Conservation (phyloP, 1,284 basidiomycete species). For the Rhodotorula mucilaginosa region DNA sequence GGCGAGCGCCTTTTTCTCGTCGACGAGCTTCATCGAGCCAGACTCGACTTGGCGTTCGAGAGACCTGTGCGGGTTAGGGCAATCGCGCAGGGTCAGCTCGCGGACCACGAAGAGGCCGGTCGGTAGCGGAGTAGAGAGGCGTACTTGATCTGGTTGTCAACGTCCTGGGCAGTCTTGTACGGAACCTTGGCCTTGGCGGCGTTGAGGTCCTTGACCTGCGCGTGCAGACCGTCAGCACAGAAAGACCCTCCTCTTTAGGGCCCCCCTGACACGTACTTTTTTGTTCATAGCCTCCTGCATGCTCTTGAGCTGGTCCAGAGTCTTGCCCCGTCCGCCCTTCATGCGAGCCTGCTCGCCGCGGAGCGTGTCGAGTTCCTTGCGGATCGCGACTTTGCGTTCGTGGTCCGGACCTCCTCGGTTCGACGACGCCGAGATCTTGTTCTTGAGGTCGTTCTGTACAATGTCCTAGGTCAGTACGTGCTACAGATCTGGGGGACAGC, state of each 20-base stretch:
- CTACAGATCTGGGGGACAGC: too few species aligned
- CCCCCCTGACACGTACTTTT: constrained; percentile 60
- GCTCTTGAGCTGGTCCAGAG: constrained; percentile 76
- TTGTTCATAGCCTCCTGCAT: constrained; percentile 77
- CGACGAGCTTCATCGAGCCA: constrained; percentile 86
- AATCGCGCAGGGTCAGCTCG: neutral
- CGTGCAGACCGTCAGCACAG: too few species aligned
- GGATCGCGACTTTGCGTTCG: constrained; percentile 64
- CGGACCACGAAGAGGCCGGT: too few species aligned
- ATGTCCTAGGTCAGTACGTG: neutral
- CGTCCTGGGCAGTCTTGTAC: constrained; percentile 83
- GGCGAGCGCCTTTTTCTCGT: constrained; percentile 89
- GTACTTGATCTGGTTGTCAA: constrained; percentile 81
- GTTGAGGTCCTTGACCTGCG: constrained; percentile 83
- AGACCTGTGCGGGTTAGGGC: constrained; percentile 54
- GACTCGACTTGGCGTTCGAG: constrained; percentile 87
- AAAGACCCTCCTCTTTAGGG: neutral
- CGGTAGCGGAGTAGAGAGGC: constrained; percentile 39
- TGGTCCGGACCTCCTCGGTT: constrained; percentile 59
- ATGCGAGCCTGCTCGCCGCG: constrained; percentile 74
- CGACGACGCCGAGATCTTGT: constrained; percentile 67
- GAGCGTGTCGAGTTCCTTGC: constrained; percentile 76
- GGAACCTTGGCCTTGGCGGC: constrained; percentile 72
- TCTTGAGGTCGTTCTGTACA: constrained; percentile 67
- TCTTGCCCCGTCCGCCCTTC: constrained; percentile 73